Conservation (phyloP, 371 early-diverging fungal genomes). For the Apophysomyces elegans region DNA sequence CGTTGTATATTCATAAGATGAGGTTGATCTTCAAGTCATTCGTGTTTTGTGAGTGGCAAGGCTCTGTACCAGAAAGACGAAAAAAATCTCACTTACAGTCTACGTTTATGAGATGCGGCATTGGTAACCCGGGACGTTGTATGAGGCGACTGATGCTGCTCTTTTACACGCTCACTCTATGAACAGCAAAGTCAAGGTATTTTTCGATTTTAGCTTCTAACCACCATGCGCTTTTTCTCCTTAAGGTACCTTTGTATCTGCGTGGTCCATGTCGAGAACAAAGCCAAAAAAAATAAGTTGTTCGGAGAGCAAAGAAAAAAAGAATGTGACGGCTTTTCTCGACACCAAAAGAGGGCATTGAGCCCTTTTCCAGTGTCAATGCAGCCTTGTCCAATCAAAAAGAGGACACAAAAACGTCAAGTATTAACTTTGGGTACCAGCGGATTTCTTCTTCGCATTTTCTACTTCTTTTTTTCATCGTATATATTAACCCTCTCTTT, state of each 20-base stretch:
- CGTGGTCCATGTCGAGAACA: not conserved
- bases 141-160: not conserved
- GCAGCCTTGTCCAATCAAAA: too few relatives aligned
- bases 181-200: not conserved
- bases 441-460: not conserved
- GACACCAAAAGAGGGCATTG: too few relatives aligned
- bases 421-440: not conserved
- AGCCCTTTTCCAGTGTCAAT: not conserved
- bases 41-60: not conserved
- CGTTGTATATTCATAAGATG: not conserved
- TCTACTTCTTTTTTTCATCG: not conserved
- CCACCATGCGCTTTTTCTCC: not conserved
- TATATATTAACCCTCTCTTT: too few relatives aligned
- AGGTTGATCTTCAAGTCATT: not conserved
- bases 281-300: not conserved
- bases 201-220: not conserved
- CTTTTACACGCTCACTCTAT: not conserved
- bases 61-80: not conserved
- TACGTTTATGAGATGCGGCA: not conserved
- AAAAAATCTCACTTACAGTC: not conserved
- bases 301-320: not conserved
- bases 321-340: constrained; percentile 3
- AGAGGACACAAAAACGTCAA: too few relatives aligned
- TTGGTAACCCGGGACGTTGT: not conserved
- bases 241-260: not conserved